These are phyloP conservation scores for Penicillium coffeae DNA, from an alignment of 495 filamentous ascomycete species.

Conservation along the genomic window DNA sequence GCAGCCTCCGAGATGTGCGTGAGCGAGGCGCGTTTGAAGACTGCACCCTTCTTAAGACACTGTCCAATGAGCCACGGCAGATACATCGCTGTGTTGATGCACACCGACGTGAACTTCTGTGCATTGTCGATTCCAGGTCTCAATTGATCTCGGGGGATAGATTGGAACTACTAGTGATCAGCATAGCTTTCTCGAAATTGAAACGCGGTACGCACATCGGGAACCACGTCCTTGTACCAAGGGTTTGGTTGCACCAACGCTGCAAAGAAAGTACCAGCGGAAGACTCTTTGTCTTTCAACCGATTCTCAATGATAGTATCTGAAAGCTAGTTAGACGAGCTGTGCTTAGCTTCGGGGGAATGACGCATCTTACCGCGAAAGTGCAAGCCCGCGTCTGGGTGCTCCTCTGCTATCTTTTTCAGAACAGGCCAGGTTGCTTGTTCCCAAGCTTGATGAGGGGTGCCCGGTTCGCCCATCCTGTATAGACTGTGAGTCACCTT, in stretches of 20 bases:
- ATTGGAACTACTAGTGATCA: slow-evolving; percentile 44
- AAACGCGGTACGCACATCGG: slow-evolving; percentile 48
- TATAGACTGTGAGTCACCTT: not conserved
- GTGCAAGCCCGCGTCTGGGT: slow-evolving; percentile 87
- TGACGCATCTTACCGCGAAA: slow-evolving; percentile 60
- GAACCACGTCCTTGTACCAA: slow-evolving; percentile 79
- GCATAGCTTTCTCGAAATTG: not conserved
- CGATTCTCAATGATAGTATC: slow-evolving; percentile 62
- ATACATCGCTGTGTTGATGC: slow-evolving; percentile 88
- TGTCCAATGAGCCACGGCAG: slow-evolving; percentile 76
- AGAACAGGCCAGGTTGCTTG: slow-evolving; percentile 64
- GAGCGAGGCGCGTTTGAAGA: slow-evolving; percentile 57
- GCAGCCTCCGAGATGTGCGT: slow-evolving; percentile 72
- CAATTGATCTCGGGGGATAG: slow-evolving; percentile 53
- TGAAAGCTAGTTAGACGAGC: slow-evolving; percentile 1
- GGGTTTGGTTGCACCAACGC: slow-evolving; percentile 65
- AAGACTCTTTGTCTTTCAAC: slow-evolving; percentile 52
- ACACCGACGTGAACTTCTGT: slow-evolving; percentile 74
- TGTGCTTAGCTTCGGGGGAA: not conserved
- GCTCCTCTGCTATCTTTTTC: slow-evolving; percentile 58
- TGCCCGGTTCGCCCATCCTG: slow-evolving; percentile 53
- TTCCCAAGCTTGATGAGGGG: slow-evolving; percentile 57
- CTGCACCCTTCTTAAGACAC: slow-evolving; percentile 65
- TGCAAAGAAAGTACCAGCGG: slow-evolving; percentile 52
- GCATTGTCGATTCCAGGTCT: slow-evolving; percentile 62